A percentile compares a stretch with the other conserved stretches of the same genome.
These are phyloP conservation scores for Sporothrix dimorphospora DNA, from an alignment of 2,329 filamentous ascomycete species.

Conservation along the genomic window DNA sequence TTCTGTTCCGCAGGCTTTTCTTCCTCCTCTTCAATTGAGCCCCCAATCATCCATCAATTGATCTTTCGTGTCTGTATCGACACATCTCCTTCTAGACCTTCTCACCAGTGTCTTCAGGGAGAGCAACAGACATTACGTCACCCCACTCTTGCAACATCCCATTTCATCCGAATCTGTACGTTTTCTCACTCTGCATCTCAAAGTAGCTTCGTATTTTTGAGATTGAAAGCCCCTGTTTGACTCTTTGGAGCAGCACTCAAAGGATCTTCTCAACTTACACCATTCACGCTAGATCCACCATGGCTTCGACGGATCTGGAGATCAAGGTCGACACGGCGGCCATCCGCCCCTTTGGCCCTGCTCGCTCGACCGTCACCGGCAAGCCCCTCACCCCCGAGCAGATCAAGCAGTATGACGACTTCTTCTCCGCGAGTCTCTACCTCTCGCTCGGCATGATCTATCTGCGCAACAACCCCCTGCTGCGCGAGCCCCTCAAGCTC, in stretches of 20 bases:
- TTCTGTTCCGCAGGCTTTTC: neutral
- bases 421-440: conserved; percentile 75
- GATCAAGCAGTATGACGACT: conserved; percentile 69
- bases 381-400: conserved; percentile 67
- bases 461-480: conserved; percentile 71
- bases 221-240: neutral
- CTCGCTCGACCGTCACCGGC: conserved; percentile 66
- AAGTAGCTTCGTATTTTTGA: conserved; percentile 1
- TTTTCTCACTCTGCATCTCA: neutral
- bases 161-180: neutral
- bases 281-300: neutral
- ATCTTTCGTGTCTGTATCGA: neutral
- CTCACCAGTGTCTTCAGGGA: neutral
- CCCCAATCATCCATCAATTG: neutral
- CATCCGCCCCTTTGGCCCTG: conserved; percentile 66
- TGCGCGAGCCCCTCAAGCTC: conserved; percentile 67
- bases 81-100: neutral
- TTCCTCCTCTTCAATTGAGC: conserved; percentile 7
- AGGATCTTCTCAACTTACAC: neutral
- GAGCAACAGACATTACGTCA: conserved; percentile 5
- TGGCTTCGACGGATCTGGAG: conserved; percentile 3
- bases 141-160: neutral
- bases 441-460: conserved; percentile 81
- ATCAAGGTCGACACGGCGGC: conserved; percentile 50
- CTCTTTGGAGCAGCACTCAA: neutral